A percentile compares a stretch with the other conserved stretches of the same genome.
These are phyloP conservation scores for Haberlea rhodopensis DNA, from an alignment of 257 asterid genomes.

Conservation along the genomic window DNA sequence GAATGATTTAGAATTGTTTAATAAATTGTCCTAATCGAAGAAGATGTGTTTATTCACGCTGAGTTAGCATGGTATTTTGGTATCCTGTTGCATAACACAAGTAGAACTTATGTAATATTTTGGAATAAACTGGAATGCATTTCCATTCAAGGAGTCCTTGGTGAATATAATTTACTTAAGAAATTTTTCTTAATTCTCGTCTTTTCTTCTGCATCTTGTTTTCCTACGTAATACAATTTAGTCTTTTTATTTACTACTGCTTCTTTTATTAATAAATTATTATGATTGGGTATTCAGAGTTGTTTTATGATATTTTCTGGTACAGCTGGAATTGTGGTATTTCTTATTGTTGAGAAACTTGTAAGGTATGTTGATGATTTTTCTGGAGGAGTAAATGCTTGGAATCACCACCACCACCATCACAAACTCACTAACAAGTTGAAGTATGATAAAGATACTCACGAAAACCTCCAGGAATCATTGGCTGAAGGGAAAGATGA, in stretches of 20 bases:
- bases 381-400: constrained; percentile 57
- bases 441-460: constrained; percentile 47
- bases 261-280: not conserved
- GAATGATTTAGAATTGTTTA: not conserved
- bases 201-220: constrained; percentile 19
- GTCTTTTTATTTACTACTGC: not conserved
- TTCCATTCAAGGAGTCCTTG: not conserved
- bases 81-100: not conserved
- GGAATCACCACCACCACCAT: constrained; percentile 72
- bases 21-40: no score
- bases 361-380: constrained; percentile 88
- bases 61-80: not conserved
- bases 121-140: not conserved
- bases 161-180: not conserved
- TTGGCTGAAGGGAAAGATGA: constrained; percentile 39
- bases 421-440: constrained; percentile 48
- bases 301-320: constrained; percentile 34
- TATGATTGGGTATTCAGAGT: constrained; percentile 3
- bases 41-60: not conserved
- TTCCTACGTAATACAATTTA: constrained; percentile 11
- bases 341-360: constrained; percentile 86
- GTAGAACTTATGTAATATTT: not conserved
- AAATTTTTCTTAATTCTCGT: constrained; percentile 6
- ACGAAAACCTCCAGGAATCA: constrained; percentile 39
- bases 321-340: constrained; percentile 87